Base-by-base conservation (phyloP, 768 basidiomycete genomes). In the Kockovaella imperatae region DNA sequence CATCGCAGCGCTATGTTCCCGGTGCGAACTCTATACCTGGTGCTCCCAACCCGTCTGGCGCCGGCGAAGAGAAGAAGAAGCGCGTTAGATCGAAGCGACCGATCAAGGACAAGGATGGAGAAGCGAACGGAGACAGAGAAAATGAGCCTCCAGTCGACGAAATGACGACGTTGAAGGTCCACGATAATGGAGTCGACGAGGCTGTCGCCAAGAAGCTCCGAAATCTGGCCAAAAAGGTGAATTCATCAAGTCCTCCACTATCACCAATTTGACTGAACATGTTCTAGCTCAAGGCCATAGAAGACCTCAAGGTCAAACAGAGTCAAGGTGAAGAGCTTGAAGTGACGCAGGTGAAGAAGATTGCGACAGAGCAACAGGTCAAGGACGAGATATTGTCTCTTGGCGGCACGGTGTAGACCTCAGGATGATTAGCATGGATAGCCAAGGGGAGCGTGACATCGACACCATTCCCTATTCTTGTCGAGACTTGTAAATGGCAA, bases 261-360 rank as follows among this genome's bases (percentile, higher is more conserved):
- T n/a, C n/a, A n/a, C n/a, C n/a, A n/a, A n/a, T n/a, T n/a, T 23
- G 20, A 36, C 39, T 49, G 39, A 49, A 28, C 7, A 24, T 25
- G 11, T 42, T 14, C 30, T 57, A 95, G 90, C 77, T 99, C 57
- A 96, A 95, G 70, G 93, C 93, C n/a, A 97, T 99, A 57, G 89
- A 96, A 18, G 91, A 97, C 64, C 80, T 99, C 42, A 97, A 96
- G 75, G 87, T 86, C 57, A 89, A 90, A 75, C 79, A 80, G 23
- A 83, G 80, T 64, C 80, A 85, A 29, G 93, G 95, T 0, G 91
- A 97, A 70, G 80, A 83, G 47, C 77, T 99, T 25, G 93, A 99
- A 71, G 83, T 83, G 48, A 99, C 93, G 15, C 93, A 99, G 72
- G 75, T 93, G 59, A 86, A 85, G 80, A 99, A 99, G 80, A 93